Base-by-base conservation (phyloP, 2,329 filamentous ascomycete genomes). In the Monilinia laxa region DNA sequence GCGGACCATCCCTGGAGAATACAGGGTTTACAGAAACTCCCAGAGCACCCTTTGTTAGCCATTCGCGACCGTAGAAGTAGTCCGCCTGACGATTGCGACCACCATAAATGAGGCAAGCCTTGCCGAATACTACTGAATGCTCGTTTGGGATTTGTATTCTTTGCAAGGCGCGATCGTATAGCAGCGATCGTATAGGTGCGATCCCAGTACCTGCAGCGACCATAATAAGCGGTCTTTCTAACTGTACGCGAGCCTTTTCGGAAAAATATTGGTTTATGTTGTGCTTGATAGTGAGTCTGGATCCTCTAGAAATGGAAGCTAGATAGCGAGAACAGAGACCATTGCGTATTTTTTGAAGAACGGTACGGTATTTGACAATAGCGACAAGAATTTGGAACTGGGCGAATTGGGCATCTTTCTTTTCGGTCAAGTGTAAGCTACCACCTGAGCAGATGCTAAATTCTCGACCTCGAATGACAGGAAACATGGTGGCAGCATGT, bases 311-410 rank as follows among this genome's bases (percentile, higher is more conserved):
- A 84, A 98, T 82, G 5, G 83, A 81, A 25, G 89, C 84, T 23
- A 98, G 83, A 75, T 97, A 98, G 31, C 91, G 86, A 6, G 95
- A 97, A 77, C 93, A 97, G 58, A 99, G 88, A 1, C 95, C 95
- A 74, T 94, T 85, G 23, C 95, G 86, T 3, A 91, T 89, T 69
- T 90, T 90, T 74, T 91, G 91, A 68, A 97, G 90, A 38, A 97
- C 87, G 0, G 93, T 97, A 70, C 88, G 87, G 78, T 97, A 98
- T 76, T 94, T 93, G 68, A 99, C 93, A 66, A 98, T 89, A 0
- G 95, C 93, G 53, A 93, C 85, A 4, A 96, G 80, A 4, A 97
- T 81, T 65, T 96, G 89, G 28, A 96, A 18, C 4, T 51, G 47
- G 9, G 7, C 9, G 4, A 11, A 28, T 28, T 16, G 25, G 23